Evolutionary conservation across 805 yeast species (phyloP), one percentile per base, ranked within the genome.

Genomic region (Candida caryicola): DNA sequence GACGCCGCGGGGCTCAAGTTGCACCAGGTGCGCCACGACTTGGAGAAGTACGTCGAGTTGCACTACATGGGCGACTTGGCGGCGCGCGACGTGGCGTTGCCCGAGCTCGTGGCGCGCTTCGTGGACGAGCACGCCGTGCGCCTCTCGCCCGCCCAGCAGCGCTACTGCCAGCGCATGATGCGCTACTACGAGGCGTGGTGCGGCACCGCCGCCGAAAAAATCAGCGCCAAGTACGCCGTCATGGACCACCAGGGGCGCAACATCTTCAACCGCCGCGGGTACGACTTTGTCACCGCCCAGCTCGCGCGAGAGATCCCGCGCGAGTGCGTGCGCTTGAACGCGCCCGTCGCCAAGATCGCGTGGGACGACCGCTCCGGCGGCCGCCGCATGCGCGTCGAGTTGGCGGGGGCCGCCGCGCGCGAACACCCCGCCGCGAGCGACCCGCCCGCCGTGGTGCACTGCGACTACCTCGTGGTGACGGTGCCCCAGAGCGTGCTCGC

Each of bases 171-270:
- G 2, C 77, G 79, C 43, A 52, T 75, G 37, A 54, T 74, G 12
- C 66, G 95, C 47, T 67, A 69, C 36, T 56, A 78, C 34, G 96
- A 89, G 57, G 63, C 84, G 18, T 88, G 95, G 91, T 84, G 80
- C 55, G 96, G 95, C 1, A 67, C 82, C 21, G 71, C 82, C 17
- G 79, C 88, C 80, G 74, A 73, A 15, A 57, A 60, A 15, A 69
- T 83, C 53, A 83, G 95, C 49, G 81, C 83, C 2, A 82, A 81
- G 47, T 82, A 76, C 52, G 73, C 88, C 1, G 59, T 74, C n/a
- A 74, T 82, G 57, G 86, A 78, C 41, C 82, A 81, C 49, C 79
- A 77, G 35, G 96, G 96, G 1, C 69, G 96, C 49, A 82, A 89
- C 53, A 80, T 89, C n/a, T 67, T 77, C 44, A 82, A 82, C 34